Percentiles rank a stretch among this genome's conserved stretches.
These are phyloP conservation scores for Urochloa ruziziensis DNA, from an alignment of 176 grass and related monocot species.

Conservation along the genomic window DNA sequence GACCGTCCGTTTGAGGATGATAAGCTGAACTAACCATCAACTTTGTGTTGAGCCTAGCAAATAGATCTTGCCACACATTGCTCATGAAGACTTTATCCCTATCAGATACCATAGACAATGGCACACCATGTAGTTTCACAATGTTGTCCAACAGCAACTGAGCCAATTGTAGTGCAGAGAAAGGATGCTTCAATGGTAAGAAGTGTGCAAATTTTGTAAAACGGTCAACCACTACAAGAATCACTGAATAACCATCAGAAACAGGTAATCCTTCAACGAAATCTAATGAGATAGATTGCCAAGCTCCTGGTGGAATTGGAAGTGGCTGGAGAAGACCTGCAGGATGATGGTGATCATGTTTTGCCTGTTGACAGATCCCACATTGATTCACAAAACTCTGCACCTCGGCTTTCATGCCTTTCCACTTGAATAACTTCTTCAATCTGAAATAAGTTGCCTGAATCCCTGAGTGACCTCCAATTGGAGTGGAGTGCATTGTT, in stretches of 20 bases:
- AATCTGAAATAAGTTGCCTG: too few relatives aligned
- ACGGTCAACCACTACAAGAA: background rate
- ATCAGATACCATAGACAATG: background rate
- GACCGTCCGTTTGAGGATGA: background rate
- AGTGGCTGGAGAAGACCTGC: too few relatives aligned
- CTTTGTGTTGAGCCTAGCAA: too few relatives aligned
- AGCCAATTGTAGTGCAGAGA: background rate
- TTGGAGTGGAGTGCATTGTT: too few relatives aligned
- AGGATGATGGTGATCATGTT: too few relatives aligned
- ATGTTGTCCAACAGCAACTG: background rate
- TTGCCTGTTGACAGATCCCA: too few relatives aligned
- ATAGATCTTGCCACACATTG: background rate
- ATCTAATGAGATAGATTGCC: background rate
- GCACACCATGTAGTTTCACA: background rate
- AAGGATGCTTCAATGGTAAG: background rate
- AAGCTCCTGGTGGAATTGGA: too few relatives aligned
- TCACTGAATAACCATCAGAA: background rate
- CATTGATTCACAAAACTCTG: too few relatives aligned
- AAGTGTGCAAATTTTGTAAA: background rate
- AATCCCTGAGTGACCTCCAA: too few relatives aligned
- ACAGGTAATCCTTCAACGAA: background rate
- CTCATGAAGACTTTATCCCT: background rate
- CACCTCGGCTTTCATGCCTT: too few relatives aligned
- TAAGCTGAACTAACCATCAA: accelerated
- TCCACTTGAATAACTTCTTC: too few relatives aligned